Base-by-base conservation (phyloP, 2,329 filamentous ascomycete species). In the Fusarium pininemorale region DNA sequence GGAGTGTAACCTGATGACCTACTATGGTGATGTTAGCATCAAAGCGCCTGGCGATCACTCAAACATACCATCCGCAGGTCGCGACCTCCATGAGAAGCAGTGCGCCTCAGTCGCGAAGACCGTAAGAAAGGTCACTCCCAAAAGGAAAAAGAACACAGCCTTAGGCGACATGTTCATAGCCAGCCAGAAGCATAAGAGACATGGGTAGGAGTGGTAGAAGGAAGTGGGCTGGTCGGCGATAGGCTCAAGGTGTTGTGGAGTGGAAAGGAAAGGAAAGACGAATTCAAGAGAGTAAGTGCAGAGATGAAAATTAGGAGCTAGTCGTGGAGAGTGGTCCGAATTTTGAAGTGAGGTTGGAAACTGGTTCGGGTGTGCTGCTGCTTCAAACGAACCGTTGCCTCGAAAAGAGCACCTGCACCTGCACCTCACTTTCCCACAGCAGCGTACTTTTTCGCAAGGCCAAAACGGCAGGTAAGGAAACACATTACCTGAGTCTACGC, bases 21-120 rank as follows among this genome's bases (percentile, higher is more conserved):
- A 35, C 28, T 50, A 20, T 42, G 4, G 20, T 24, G 39, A 6
- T n/a, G 30, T 74, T 58, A 74, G 54, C 57, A 54, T 47, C 15
- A n/a, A 24, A 41, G 24, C n/a, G 12, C 48, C 45, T 10, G 24
- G 15, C 15, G 22, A 42, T 24, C 22, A 37, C 13, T 18, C 7
- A 6, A 44, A 16, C 39, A 15, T 62, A 75, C 72, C 65, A 45
- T 54, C 16, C 42, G 39, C 38, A 53, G 30, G 28, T 10, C 35
- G 57, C 6, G 45, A 37, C 16, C 64, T 66, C 72, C 72, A 74
- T 20, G 72, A 74, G 42, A 74, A 74, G 15, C 68, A 54, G 26
- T 70, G 26, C 10, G 6, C 65, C 15, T 57, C 32, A 12, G 37
- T 28, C 13, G n/a, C 13, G 14, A 75, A 51, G 22, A 24, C 59